phyloP scores from a whole-genome alignment of 1,284 basidiomycete genomes.

The Cutaneotrichosporon cavernicola region DNA sequence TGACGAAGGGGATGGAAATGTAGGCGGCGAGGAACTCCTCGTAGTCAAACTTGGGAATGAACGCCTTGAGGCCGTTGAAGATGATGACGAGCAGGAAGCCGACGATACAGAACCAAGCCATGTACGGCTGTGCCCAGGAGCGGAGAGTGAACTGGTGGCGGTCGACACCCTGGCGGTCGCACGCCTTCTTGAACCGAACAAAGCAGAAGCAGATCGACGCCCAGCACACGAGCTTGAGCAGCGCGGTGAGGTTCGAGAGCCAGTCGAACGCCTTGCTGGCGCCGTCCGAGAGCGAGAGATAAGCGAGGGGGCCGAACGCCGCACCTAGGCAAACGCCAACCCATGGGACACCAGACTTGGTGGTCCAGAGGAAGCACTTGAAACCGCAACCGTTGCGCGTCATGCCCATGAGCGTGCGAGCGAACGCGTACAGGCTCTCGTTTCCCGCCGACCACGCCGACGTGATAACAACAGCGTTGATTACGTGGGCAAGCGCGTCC shows the following conservation, averaged over 20 bases:
- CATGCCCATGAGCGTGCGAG: constrained; percentile 55
- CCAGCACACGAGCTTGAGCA: constrained; percentile 67
- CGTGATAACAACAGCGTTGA: constrained; percentile 64
- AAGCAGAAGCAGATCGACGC: constrained; percentile 74
- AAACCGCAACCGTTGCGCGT: constrained; percentile 59
- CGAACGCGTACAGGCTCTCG: constrained; percentile 29
- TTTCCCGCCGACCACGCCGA: constrained; percentile 52
- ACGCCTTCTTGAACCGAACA: constrained; percentile 68
- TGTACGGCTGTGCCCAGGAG: constrained; percentile 55
- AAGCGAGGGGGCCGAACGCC: constrained; percentile 60
- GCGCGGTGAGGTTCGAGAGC: constrained; percentile 64
- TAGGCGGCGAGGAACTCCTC: constrained; percentile 27
- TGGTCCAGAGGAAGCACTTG: constrained; percentile 59
- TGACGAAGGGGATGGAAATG: constrained; percentile 30
- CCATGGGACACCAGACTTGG: constrained; percentile 68
- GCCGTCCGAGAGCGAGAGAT: constrained; percentile 60
- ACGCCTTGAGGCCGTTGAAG: constrained; percentile 20
- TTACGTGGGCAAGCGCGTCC: constrained; percentile 65
- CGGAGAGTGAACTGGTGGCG: constrained; percentile 63
- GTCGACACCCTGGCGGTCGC: constrained; percentile 63
- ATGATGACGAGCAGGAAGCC: constrained; percentile 19
- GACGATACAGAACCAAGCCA: constrained; percentile 20
- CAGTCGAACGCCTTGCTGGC: constrained; percentile 68
- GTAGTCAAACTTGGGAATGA: constrained; percentile 13
- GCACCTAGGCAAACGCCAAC: constrained; percentile 61